Evolutionary conservation across 768 basidiomycete species (phyloP).

Genomic region (Cystobasidium onofrii): DNA sequence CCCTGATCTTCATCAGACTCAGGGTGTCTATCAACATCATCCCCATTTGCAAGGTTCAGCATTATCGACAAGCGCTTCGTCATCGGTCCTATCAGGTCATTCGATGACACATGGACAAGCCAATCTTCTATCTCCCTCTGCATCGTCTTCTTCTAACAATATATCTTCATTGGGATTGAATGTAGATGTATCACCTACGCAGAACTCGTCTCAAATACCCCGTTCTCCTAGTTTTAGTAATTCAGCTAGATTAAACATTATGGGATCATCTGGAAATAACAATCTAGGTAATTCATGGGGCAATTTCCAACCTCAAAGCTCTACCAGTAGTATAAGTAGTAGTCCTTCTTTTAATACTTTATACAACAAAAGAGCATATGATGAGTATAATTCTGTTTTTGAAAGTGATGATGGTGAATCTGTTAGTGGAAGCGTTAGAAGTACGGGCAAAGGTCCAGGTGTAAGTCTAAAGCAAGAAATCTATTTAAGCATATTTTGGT

Average conservation of each 20-base stretch:
- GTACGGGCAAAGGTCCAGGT: slow-evolving; percentile 15
- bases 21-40: too few relatives aligned
- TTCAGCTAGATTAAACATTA: not conserved
- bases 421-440: slow-evolving; percentile 3
- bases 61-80: not conserved
- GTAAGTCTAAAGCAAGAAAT: too few relatives aligned
- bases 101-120: not conserved
- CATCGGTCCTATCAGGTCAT: not conserved
- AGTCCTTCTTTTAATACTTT: not conserved
- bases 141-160: not conserved
- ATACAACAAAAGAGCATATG: not conserved
- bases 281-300: not conserved
- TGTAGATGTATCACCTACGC: not conserved
- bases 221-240: not conserved
- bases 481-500: too few relatives aligned
- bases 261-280: not conserved
- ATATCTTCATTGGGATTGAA: not conserved
- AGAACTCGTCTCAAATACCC: not conserved
- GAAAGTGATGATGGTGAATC: slow-evolving; percentile 4
- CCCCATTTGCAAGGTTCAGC: not conserved
- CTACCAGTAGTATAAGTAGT: not conserved
- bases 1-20: too few relatives aligned
- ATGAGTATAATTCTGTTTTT: slow-evolving; percentile 24
- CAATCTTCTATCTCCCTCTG: not conserved
- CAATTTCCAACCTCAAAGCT: too few relatives aligned